Conservation (phyloP, 2,329 filamentous ascomycete species). For the Cordyceps fumosorosea region DNA sequence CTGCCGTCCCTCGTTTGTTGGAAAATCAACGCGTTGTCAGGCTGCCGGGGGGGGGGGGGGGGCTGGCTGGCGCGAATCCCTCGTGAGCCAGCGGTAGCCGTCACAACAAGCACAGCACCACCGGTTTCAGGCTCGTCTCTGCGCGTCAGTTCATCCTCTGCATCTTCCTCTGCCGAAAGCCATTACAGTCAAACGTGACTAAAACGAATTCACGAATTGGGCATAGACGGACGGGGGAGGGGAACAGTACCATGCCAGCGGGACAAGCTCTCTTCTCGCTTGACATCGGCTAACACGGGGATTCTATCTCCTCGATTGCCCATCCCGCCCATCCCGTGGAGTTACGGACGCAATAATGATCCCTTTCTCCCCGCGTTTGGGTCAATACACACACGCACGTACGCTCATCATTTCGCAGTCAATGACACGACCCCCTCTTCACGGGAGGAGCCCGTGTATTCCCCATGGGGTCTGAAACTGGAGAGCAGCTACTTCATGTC, state of each 20-base stretch:
- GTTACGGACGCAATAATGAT: neutral
- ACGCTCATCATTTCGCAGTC: neutral
- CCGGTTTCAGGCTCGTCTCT: neutral
- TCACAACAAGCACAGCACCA: neutral
- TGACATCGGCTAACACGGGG: slow-evolving; percentile 6
- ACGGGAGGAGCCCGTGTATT: neutral
- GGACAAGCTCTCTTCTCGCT: neutral
- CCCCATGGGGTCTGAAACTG: neutral
- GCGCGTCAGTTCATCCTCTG: neutral
- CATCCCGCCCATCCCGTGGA: neutral
- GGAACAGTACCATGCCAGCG: neutral
- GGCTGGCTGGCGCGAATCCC: too few species aligned
- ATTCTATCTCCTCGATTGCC: neutral
- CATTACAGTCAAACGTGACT: neutral
- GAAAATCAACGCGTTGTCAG: too few species aligned
- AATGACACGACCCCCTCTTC: neutral
- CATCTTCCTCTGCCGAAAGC: too few species aligned
- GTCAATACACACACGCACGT: neutral
- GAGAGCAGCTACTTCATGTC: neutral
- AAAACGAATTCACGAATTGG: neutral
- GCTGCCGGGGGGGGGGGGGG: too few species aligned
- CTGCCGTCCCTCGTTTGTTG: too few species aligned
- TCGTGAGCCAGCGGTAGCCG: neutral
- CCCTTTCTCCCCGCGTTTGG: neutral
- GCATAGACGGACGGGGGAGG: neutral